phyloP scores from a whole-genome alignment of 495 filamentous ascomycete genomes.

The Trichoderma erinaceum region DNA sequence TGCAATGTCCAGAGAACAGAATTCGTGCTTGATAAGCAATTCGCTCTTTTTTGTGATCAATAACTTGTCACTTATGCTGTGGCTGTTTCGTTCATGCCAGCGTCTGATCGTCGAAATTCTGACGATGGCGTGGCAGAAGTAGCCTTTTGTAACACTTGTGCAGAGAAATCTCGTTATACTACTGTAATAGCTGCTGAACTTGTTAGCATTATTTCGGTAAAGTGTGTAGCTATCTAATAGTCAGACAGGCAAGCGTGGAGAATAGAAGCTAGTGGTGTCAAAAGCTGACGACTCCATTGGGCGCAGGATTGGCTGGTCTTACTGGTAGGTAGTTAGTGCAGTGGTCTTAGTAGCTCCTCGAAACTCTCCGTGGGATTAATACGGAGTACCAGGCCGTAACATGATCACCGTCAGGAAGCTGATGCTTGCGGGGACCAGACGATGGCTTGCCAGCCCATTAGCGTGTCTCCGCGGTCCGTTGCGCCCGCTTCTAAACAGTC shows the following conservation, averaged over 20 bases:
- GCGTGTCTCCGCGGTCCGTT: constrained; percentile 10
- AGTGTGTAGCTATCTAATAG: neutral
- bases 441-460: neutral
- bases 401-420: neutral
- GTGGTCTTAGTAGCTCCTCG: neutral
- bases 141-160: no score
- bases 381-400: neutral
- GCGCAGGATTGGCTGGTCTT: neutral
- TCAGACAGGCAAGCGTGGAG: neutral
- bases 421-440: constrained; percentile 10
- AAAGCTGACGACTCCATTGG: neutral
- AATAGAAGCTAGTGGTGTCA: neutral
- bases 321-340: neutral
- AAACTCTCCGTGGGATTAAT: neutral
- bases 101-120: no score
- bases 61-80: neutral
- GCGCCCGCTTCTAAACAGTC: constrained; percentile 3
- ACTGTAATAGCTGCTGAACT: no score
- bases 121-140: no score
- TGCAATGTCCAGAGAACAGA: neutral
- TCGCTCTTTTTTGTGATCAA: neutral
- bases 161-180: no score
- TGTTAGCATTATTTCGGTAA: neutral
- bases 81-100: neutral
- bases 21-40: neutral